Conservation (phyloP, 495 filamentous ascomycete genomes). For the Friedmanniomyces simplex region DNA sequence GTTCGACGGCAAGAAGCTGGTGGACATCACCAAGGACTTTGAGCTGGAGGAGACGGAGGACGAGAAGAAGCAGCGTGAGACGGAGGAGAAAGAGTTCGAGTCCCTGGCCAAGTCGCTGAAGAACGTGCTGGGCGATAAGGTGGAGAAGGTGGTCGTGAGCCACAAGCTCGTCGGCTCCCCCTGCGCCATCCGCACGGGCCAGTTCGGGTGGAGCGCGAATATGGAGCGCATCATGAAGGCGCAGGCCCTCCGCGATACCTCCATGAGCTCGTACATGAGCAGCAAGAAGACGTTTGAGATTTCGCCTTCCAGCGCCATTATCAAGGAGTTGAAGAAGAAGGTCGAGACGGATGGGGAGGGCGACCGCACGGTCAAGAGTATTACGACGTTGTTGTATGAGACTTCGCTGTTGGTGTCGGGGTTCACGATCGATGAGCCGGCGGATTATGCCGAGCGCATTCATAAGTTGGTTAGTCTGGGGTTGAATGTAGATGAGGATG, state of each 20-base stretch:
- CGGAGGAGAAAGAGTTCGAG: conserved; percentile 97
- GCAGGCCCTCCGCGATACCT: conserved; percentile 98
- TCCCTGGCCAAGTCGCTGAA: conserved; percentile 86
- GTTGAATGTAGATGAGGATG: conserved; percentile 83
- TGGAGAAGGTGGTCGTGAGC: conserved; percentile 98
- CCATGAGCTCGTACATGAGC: conserved; percentile 99
- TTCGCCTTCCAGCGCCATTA: conserved; percentile 93
- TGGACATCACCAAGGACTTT: conserved; percentile 99
- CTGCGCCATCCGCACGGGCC: conserved; percentile 97
- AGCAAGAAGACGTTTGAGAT: conserved; percentile 99
- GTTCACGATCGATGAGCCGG: conserved; percentile 98
- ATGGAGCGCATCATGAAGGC: conserved; percentile 99
- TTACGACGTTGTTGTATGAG: conserved; percentile 95
- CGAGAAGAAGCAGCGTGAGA: conserved; percentile 95
- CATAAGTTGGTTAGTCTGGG: conserved; percentile 97
- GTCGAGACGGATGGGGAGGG: conserved; percentile 93
- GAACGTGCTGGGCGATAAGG: conserved; percentile 98
- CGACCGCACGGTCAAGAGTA: conserved; percentile 96
- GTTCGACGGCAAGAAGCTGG: conserved; percentile 98
- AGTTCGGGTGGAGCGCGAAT: conserved; percentile 99
- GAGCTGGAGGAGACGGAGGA: conserved; percentile 99
- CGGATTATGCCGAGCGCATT: conserved; percentile 94
- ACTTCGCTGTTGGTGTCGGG: conserved; percentile 96
- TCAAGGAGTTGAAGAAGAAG: conserved; percentile 97
- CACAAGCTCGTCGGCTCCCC: conserved; percentile 95